These are phyloP conservation scores for Leonotis leonurus DNA, from an alignment of 257 asterid genomes.

Conservation along the genomic window DNA sequence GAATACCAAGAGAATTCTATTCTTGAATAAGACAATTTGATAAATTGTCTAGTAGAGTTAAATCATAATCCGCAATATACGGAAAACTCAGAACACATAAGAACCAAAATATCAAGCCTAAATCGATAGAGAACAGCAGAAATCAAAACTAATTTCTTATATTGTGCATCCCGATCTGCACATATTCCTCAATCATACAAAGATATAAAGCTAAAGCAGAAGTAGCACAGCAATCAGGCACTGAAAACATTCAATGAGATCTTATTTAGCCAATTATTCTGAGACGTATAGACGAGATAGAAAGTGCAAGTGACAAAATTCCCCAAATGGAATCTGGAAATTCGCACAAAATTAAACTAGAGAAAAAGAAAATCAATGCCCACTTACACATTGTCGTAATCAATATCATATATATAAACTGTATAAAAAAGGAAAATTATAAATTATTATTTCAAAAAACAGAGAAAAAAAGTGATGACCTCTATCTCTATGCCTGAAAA, in stretches of 20 bases:
- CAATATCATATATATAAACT: background rate
- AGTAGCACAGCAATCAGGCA: background rate
- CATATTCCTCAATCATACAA: background rate
- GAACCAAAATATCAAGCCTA: conserved; percentile 10
- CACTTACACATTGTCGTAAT: background rate
- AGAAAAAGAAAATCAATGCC: background rate
- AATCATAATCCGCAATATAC: conserved; percentile 11
- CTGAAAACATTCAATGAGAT: background rate
- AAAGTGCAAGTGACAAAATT: background rate
- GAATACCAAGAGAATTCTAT: too few relatives aligned
- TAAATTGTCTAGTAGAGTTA: background rate
- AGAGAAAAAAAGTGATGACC: background rate
- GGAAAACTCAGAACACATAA: conserved; percentile 9
- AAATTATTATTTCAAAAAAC: background rate
- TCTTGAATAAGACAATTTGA: conserved; percentile 20
- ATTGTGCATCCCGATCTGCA: background rate
- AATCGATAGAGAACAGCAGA: background rate
- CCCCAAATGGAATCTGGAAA: conserved; percentile 8
- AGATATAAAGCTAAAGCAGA: background rate
- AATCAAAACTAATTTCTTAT: background rate
- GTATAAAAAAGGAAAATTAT: too few relatives aligned
- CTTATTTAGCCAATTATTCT: background rate
- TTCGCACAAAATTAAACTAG: conserved; percentile 1
- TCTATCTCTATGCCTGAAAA: background rate
- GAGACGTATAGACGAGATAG: conserved; percentile 1